Evolutionary conservation across 2,329 filamentous ascomycete species (phyloP).

Genomic region (Phialophora macrospora): DNA sequence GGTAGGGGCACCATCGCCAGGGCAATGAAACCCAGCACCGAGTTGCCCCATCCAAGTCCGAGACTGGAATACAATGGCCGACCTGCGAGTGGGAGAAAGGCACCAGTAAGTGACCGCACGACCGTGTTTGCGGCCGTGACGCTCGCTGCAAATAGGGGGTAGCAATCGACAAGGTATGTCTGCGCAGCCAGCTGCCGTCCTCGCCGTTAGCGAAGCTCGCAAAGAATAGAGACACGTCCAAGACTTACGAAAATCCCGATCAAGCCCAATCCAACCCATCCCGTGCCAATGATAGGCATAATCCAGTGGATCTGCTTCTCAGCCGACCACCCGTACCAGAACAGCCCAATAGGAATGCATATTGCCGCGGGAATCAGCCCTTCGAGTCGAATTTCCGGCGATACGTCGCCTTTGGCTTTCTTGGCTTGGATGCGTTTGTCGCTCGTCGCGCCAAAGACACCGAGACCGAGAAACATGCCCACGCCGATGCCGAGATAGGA

Average conservation of each 20-base stretch:
- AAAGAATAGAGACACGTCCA: neutral
- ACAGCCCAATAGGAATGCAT: conserved; percentile 53
- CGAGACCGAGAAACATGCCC: conserved; percentile 61
- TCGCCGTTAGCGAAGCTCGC: conserved; percentile 19
- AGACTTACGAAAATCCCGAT: conserved; percentile 38
- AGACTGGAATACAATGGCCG: conserved; percentile 47
- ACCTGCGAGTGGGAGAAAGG: conserved; percentile 57
- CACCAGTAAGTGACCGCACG: conserved; percentile 52
- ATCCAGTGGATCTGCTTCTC: conserved; percentile 49
- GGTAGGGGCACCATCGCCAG: conserved; percentile 40
- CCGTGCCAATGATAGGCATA: conserved; percentile 53
- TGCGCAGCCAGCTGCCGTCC: conserved; percentile 39
- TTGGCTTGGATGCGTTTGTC: conserved; percentile 47
- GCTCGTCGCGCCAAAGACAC: conserved; percentile 51
- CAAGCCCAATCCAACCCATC: conserved; percentile 46
- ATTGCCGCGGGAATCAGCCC: conserved; percentile 56
- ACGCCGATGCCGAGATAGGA: conserved; percentile 65
- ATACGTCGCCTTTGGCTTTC: conserved; percentile 35
- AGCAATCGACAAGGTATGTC: conserved; percentile 45
- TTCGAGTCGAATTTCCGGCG: conserved; percentile 62
- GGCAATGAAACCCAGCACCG: conserved; percentile 49
- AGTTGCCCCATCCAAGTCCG: conserved; percentile 50
- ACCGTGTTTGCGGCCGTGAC: conserved; percentile 56
- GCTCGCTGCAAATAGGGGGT: conserved; percentile 53
- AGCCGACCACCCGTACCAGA: conserved; percentile 56